A percentile compares a stretch with the other conserved stretches of the same genome.
Evolutionary conservation across 2,329 filamentous ascomycete genomes (phyloP).

Genomic region (Pezicula carpinea): DNA sequence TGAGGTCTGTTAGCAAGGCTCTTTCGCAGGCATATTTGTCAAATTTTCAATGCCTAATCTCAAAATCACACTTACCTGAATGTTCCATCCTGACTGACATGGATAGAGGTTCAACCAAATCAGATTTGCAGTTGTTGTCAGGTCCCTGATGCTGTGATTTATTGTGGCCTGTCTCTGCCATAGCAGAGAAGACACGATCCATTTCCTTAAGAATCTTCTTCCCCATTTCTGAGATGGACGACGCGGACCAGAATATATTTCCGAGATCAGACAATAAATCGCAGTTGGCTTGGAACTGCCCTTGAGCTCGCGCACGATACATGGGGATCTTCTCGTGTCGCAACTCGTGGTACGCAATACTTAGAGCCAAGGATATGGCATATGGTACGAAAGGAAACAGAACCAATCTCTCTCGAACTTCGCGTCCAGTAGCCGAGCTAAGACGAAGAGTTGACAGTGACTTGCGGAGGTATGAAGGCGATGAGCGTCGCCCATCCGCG

Average conservation of each 20-base stretch:
- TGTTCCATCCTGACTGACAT: neutral
- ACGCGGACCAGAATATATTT: slow-evolving; percentile 53
- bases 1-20: neutral
- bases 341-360: slow-evolving; percentile 61
- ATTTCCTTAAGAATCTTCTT: slow-evolving; percentile 20
- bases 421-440: slow-evolving; percentile 12
- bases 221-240: slow-evolving; percentile 23
- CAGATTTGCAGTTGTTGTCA: neutral
- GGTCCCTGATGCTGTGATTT: neutral
- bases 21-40: no score
- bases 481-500: slow-evolving; percentile 15
- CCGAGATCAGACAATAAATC: slow-evolving; percentile 47
- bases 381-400: slow-evolving; percentile 57
- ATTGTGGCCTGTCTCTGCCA: slow-evolving; percentile 7
- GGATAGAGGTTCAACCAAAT: neutral
- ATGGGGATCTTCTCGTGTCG: slow-evolving; percentile 54
- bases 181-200: slow-evolving; percentile 16
- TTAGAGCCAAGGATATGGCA: slow-evolving; percentile 55
- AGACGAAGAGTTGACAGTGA: slow-evolving; percentile 15
- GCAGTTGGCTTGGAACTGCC: slow-evolving; percentile 50
- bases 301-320: slow-evolving; percentile 51
- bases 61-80: no score
- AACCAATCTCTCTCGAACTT: slow-evolving; percentile 33
- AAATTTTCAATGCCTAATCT: no score
- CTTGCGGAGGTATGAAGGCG: slow-evolving; percentile 18